Evolutionary conservation across 306 rosid species (phyloP), one percentile per base, ranked within the genome.

Genomic region (Cicer yamashitae): DNA sequence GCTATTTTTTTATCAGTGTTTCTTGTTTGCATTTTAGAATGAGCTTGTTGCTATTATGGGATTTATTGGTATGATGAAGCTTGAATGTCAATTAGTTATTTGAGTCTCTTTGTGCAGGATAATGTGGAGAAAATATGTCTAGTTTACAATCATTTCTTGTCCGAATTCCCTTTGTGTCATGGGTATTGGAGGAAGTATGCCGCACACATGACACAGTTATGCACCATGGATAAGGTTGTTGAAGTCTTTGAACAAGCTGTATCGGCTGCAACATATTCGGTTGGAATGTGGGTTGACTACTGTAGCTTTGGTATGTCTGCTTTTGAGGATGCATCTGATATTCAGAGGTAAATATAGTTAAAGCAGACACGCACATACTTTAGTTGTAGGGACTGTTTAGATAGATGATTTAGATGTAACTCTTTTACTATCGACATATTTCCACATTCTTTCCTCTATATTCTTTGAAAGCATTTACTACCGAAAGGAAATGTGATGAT

Each of bases 181-280:
- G 94, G 97, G 72, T 94, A 94, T 74, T 94, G 97, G 98, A 82
- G 89, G 83, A 90, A 84, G 77, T 94, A 90, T 63, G 96, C 89
- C 51, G 81, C 81, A 37, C 96, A 86, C 71, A 87, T 84, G 87
- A 7, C 82, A 45, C 79, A 80, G 54, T 48, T 90, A 71, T 86
- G 89, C 82, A 75, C 89, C 3, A 51, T 74, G 37, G 98, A 89
- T 67, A 86, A 85, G 85, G 96, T 80, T 82, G 88, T 88, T 82
- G 88, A 91, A 75, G 84, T 94, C 54, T 94, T 94, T 67, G 98
- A 94, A 68, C 84, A 77, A 73, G 94, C 94, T 46, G 88, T 89
- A 54, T 86, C 74, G 46, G 88, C 89, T 48, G 94, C 90, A 79
- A 87, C 94, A 0, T 88, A 84, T 79, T 91, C 91, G 1, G 92